phyloP scores from a whole-genome alignment of 306 rosid species.

The Adenanthera pavonina region DNA sequence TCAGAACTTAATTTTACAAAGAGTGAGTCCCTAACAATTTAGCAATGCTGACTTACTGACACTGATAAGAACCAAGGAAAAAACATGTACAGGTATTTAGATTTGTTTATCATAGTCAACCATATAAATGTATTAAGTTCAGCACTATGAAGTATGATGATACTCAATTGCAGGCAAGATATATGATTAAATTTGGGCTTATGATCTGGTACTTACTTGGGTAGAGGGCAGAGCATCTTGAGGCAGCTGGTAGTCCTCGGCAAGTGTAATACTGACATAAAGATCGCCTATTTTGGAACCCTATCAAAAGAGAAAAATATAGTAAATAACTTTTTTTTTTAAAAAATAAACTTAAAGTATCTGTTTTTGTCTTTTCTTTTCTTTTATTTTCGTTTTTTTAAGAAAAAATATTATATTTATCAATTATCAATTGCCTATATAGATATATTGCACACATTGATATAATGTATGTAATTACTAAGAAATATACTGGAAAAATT shows the following conservation, averaged over 20 bases:
- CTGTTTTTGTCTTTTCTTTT: neutral
- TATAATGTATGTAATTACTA: neutral
- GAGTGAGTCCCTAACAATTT: constrained; percentile 6
- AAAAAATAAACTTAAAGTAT: constrained; percentile 21
- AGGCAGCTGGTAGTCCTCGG: constrained; percentile 74
- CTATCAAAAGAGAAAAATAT: constrained; percentile 42
- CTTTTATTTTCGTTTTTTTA: neutral
- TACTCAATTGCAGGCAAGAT: constrained; percentile 18
- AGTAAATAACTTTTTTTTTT: neutral
- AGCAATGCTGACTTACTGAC: neutral
- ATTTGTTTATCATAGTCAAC: constrained; percentile 5
- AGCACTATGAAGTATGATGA: constrained; percentile 8
- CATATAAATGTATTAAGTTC: constrained; percentile 11
- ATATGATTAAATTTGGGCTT: constrained; percentile 14
- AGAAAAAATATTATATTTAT: too few species aligned
- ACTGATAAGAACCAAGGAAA: neutral
- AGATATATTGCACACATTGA: neutral
- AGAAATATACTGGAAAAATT: neutral
- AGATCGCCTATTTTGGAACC: constrained; percentile 74
- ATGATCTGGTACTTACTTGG: constrained; percentile 52
- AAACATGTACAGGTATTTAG: neutral
- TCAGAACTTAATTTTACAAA: neutral
- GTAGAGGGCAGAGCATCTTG: constrained; percentile 65
- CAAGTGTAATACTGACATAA: constrained; percentile 63
- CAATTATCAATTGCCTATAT: constrained; percentile 6